A percentile compares a stretch with the other conserved stretches of the same genome.
Evolutionary conservation across 2,329 filamentous ascomycete species (phyloP).

Genomic region (Chaetomium sp.): DNA sequence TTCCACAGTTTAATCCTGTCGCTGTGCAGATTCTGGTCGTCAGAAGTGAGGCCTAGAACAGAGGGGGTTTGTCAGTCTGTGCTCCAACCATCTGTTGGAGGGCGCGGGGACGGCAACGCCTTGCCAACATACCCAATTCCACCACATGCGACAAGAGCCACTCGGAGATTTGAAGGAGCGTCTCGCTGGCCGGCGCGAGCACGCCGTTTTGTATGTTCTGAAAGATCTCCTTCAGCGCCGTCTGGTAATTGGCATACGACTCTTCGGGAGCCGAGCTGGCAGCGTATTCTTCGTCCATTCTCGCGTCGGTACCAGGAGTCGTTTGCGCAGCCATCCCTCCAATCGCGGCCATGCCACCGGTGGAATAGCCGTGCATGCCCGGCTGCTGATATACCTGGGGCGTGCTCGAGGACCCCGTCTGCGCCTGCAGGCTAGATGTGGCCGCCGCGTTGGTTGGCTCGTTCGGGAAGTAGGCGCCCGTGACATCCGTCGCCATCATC

Average conservation of each 20-base stretch:
- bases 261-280: constrained; percentile 62
- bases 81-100: not conserved
- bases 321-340: constrained; percentile 49
- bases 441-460: constrained; percentile 65
- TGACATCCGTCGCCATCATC: constrained; percentile 67
- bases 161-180: constrained; percentile 55
- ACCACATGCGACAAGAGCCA: constrained; percentile 60
- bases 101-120: not conserved
- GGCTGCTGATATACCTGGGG: constrained; percentile 68
- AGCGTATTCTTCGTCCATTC: constrained; percentile 60
- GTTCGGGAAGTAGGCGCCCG: constrained; percentile 73
- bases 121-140: constrained; percentile 53
- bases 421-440: constrained; percentile 55
- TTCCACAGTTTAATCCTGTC: constrained; percentile 86
- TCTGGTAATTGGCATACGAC: constrained; percentile 67
- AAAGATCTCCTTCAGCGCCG: constrained; percentile 67
- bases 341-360: constrained; percentile 49
- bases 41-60: constrained; percentile 74
- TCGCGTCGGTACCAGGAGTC: constrained; percentile 46
- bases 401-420: constrained; percentile 51
- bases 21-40: constrained; percentile 73
- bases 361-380: constrained; percentile 54
- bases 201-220: constrained; percentile 63
- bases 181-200: constrained; percentile 54
- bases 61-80: constrained; percentile 9